phyloP scores from a whole-genome alignment of 306 rosid species.

The Benincasa hispida region DNA sequence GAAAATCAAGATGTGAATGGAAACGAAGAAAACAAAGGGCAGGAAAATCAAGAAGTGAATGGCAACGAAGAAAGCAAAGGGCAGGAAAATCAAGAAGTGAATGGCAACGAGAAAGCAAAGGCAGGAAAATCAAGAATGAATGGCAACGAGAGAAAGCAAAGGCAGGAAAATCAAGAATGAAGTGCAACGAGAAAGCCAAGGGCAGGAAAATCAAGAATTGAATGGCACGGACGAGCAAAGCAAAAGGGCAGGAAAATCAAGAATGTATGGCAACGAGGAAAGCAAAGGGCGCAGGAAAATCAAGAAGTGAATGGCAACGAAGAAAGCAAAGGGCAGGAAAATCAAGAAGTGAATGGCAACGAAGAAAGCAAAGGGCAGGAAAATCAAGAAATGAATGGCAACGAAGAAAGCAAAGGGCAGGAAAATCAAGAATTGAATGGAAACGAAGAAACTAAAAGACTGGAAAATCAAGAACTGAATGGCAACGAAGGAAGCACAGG shows the following conservation, averaged over 20 bases:
- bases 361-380: conserved; percentile 14
- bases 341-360: background rate
- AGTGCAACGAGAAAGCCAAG: conserved; percentile 9
- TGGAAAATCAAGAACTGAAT: conserved; percentile 11
- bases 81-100: conserved; percentile 1
- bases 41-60: background rate
- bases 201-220: background rate
- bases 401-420: conserved; percentile 2
- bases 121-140: background rate
- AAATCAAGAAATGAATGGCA: conserved; percentile 6
- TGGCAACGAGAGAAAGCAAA: conserved; percentile 10
- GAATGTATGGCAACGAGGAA: conserved; percentile 11
- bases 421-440: background rate
- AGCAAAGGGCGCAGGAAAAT: background rate
- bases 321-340: conserved; percentile 11
- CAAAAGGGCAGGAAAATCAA: conserved; percentile 9
- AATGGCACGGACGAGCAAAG: conserved; percentile 10
- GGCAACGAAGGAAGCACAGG: conserved; percentile 16
- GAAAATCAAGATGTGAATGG: conserved; percentile 7
- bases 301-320: conserved; percentile 1
- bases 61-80: background rate
- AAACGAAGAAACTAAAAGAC: background rate
- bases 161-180: conserved; percentile 1
- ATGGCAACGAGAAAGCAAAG: conserved; percentile 9
- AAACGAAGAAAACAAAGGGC: conserved; percentile 10